Conservation (phyloP, 2,329 filamentous ascomycete species). For the Xylariales sp. region DNA sequence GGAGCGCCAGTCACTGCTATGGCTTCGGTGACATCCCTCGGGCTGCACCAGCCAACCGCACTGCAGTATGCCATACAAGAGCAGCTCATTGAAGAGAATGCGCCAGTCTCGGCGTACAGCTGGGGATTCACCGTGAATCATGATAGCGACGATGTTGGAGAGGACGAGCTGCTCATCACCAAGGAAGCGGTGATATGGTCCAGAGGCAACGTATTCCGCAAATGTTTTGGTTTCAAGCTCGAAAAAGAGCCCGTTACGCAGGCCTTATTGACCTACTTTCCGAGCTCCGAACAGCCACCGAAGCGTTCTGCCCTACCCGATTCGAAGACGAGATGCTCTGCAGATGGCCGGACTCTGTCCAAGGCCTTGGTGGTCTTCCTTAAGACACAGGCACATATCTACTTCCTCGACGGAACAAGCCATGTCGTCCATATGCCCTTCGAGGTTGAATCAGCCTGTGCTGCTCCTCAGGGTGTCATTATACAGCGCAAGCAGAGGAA, state of each 20-base stretch:
- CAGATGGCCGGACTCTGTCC: conserved; percentile 32
- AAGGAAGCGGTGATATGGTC: conserved; percentile 81
- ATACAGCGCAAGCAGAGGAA: conserved; percentile 71
- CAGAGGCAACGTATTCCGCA: conserved; percentile 75
- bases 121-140: conserved; percentile 62
- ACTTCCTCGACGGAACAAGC: conserved; percentile 81
- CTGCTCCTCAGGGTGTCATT: conserved; percentile 76
- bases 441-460: conserved; percentile 82
- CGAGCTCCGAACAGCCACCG: conserved; percentile 40
- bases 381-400: conserved; percentile 88
- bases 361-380: conserved; percentile 85
- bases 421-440: conserved; percentile 93
- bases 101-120: conserved; percentile 60
- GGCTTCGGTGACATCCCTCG: conserved; percentile 87
- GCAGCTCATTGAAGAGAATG: conserved; percentile 65
- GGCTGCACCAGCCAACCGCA: conserved; percentile 82
- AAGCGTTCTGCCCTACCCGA: conserved; percentile 10
- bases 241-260: conserved; percentile 86
- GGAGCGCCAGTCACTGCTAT: conserved; percentile 42
- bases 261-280: conserved; percentile 80
- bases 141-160: conserved; percentile 36
- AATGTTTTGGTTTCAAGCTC: conserved; percentile 78
- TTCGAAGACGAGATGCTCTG: conserved; percentile 12
- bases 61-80: conserved; percentile 80
- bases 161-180: conserved; percentile 79